Base-by-base conservation (phyloP, 2,329 filamentous ascomycete species). In the Orbilia ellipsospora region DNA sequence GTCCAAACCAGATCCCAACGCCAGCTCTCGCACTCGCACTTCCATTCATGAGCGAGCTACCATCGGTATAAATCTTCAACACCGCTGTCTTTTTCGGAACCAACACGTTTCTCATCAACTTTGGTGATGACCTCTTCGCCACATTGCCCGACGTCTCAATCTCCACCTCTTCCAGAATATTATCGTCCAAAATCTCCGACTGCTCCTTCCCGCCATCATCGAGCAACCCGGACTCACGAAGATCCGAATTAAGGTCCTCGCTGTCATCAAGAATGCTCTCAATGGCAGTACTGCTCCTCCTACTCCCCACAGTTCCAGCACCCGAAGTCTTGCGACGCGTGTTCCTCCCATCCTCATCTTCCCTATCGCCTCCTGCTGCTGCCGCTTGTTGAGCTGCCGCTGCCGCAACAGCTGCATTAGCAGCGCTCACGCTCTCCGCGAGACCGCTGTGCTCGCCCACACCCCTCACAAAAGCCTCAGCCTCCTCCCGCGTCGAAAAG, bases 381-480 rank as follows among this genome's bases (percentile, higher is more conserved):
- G 81, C 81, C 1, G 81, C 80, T 5, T 15, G 15, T 36, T 36
- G 31, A 36, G 31, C 31, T 48, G 57, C 77, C 3, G 73, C 60
- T 10, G 56, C 52, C 10, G 54, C 61, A 1, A 78, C 77, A 18
- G 78, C 77, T n/a, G 64, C 63, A 59, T 67, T 73, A 20, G 69
- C 59, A 56, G 69, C 61, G 40, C 56, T 61, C 48, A 62, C 63
- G 26, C 70, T 74, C 63, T 72, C 67, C 3, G 84, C n/a, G 84
- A 84, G 60, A 15, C 72, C 72, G 31, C 63, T 83, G 57, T 82
- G 78, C 83, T 78, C 78, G 54, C 80, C 81, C 28, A 81, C 83
- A 52, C 81, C 82, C 44, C 83, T 84, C 59, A 97, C 91, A 81
- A 92, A 97, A 18, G 88, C 88, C 80, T 94, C 88, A 0, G 94